Evolutionary conservation across 192 early-diverging fungal species (phyloP), one percentile per base, ranked within the genome.

Genomic region (Helicostylum pulchrum): DNA sequence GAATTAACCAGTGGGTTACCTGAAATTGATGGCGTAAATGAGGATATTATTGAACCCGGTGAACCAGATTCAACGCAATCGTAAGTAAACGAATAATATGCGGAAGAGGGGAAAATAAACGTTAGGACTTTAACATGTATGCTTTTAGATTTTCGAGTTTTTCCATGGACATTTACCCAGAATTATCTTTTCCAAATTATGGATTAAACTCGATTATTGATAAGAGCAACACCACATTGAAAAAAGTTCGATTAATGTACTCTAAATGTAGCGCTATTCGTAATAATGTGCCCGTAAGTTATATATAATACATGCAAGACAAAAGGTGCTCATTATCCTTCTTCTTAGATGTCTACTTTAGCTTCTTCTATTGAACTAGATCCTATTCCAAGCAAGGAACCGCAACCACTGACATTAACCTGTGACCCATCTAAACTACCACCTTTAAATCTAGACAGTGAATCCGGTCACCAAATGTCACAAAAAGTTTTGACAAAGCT

Each of bases 401-500:
- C 2, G n/a, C 31, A 42, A 62, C 32, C 39, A 20, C n/a, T 19
- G 21, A 7, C 47, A 50, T 51, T 20, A 20, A 32, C 4, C 7
- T 3, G 9, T 14, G 23, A 23, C 32, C 0, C 31, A 34, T 31
- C 9, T 19, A 14, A 21, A 17, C 6, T 82, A 12, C 78, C 80
- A 0, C 79, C 83, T 0, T 61, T 88, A 26, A 61, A 75, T 3
- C 26, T 95, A 61, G 86, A 89, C 62, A 66, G 74, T 6, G 56
- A 67, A 1, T 67, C 86, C 1, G 85, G 87, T 14, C 79, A 84
- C 44, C 78, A 73, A 4, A 73, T 91, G 32, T 68, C 91, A 61
- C 75, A 81, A 53, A 85, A 89, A 10, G 80, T 81, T 7, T 68
- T 76, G 9, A 77, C 86, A 0, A 85, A 89, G 64, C 61, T 97